Evolutionary conservation across 257 asterid genomes (phyloP), one percentile per base, ranked within the genome.

Genomic region (Cordia subcordata): DNA sequence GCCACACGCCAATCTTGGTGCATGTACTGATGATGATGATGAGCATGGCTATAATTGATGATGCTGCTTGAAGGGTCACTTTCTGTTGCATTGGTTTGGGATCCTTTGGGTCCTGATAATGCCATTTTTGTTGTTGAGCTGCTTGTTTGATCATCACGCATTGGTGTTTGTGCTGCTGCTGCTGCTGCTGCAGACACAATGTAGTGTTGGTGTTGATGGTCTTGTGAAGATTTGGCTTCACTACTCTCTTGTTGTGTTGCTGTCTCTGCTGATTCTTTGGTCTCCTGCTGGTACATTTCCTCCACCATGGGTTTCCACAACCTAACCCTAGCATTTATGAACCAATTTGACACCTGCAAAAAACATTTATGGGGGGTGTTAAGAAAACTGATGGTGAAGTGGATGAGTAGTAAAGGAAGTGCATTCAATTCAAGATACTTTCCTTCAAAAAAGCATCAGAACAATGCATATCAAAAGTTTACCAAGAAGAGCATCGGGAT

Each of bases 301-400:
- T 87, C 95, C 53, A 87, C 90, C 95, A 87, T 87, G 10, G 95
- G 95, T 74, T 87, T 87, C 95, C 95, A 87, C 22, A 87, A 79
- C 39, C 95, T 83, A 72, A 88, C 96, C 87, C 96, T 81, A 63
- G 96, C 96, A 78, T 88, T 88, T 56, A 88, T 88, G 81, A 88
- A 88, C 96, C 96, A 89, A 63, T 89, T 89, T 15, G 96, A 84
- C n/a, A 89, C 96, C 96, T 89, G 80, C 47, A 27, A 39, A 14
- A 2, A 45, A 45, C 53, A 73, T 65, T 68, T 74, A 68, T 68
- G 38, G 46, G 15, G 38, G 46, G 15, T 8, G 35, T 42, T 47
- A 35, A 68, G 27, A 21, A 1, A 8, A 57, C 53, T 11, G 39
- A 10, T 52, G 47, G 10, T 11, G 8, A 27, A 40, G 63, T 53